phyloP scores from a whole-genome alignment of 2,329 filamentous ascomycete genomes.

The Fragosphaeria purpurea region DNA sequence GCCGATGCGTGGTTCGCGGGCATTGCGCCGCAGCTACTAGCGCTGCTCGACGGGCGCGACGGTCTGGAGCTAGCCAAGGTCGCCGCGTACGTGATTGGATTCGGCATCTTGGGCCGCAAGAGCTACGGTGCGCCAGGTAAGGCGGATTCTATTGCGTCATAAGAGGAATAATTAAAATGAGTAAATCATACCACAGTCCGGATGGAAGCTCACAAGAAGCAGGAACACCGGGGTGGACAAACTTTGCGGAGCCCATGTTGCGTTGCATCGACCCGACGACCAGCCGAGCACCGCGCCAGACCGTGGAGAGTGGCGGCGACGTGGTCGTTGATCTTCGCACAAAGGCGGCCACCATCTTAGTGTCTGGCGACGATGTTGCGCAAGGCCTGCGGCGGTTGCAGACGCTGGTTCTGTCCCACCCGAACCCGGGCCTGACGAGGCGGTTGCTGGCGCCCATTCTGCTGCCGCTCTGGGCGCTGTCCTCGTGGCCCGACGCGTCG shows the following conservation, averaged over 20 bases:
- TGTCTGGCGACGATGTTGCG: slow-evolving; percentile 36
- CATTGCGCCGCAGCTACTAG: slow-evolving; percentile 51
- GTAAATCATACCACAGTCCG: no score
- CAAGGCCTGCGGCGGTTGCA: slow-evolving; percentile 44
- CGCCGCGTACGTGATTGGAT: slow-evolving; percentile 53
- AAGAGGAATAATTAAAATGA: no score
- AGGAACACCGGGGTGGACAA: slow-evolving; percentile 51
- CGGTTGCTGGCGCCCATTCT: slow-evolving; percentile 50
- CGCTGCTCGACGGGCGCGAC: slow-evolving; percentile 50
- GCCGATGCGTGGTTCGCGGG: slow-evolving; percentile 50
- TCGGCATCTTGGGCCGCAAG: slow-evolving; percentile 55
- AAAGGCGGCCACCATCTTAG: slow-evolving; percentile 28
- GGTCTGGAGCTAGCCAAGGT: slow-evolving; percentile 49
- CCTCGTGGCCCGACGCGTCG: slow-evolving; percentile 34
- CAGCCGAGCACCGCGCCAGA: background rate
- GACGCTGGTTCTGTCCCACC: slow-evolving; percentile 50
- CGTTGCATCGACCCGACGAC: slow-evolving; percentile 36
- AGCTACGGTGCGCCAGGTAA: slow-evolving; percentile 53
- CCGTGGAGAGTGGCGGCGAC: slow-evolving; percentile 23
- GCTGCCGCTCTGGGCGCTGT: slow-evolving; percentile 53
- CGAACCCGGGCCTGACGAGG: slow-evolving; percentile 54
- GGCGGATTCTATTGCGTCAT: background rate
- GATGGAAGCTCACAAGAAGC: background rate
- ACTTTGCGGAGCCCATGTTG: slow-evolving; percentile 50
- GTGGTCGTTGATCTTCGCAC: slow-evolving; percentile 38